A percentile compares a stretch with the other conserved stretches of the same genome.
phyloP scores from a whole-genome alignment of 2,329 filamentous ascomycete genomes.

The Hypomyces perniciosus region DNA sequence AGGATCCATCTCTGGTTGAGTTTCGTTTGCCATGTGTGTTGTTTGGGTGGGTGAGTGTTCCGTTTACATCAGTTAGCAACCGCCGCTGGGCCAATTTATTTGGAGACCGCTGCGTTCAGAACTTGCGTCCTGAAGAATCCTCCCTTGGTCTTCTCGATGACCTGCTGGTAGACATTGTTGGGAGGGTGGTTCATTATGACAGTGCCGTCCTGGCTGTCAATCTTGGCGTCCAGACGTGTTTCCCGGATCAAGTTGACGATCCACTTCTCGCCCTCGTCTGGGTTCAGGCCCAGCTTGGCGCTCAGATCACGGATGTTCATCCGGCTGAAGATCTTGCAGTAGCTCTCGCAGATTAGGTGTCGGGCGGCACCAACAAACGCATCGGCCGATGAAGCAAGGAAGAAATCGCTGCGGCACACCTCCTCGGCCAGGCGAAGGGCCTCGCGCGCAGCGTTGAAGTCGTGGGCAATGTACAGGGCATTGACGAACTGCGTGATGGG shows the following conservation, averaged over 20 bases:
- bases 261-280: constrained; percentile 99
- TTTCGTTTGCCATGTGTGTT: constrained; percentile 2
- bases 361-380: constrained; percentile 89
- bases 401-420: constrained; percentile 90
- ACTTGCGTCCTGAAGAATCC: constrained; percentile 98
- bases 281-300: constrained; percentile 80
- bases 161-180: constrained; percentile 97
- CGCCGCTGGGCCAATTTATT: constrained; percentile 31
- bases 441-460: constrained; percentile 90
- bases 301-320: constrained; percentile 98
- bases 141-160: constrained; percentile 98
- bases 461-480: constrained; percentile 80
- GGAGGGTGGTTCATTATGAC: constrained; percentile 99
- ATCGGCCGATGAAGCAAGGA: constrained; percentile 79
- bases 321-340: constrained; percentile 99
- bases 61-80: not conserved
- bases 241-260: constrained; percentile 99
- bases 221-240: constrained; percentile 96
- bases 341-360: constrained; percentile 96
- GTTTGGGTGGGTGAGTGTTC: not conserved
- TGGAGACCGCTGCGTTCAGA: constrained; percentile 61
- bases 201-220: constrained; percentile 97
- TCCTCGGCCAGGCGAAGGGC: constrained; percentile 84
- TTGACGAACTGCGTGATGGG: constrained; percentile 95
- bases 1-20: constrained; percentile 2